Evolutionary conservation across 2,329 filamentous ascomycete species (phyloP).

Genomic region (Intubia oerlemansii): DNA sequence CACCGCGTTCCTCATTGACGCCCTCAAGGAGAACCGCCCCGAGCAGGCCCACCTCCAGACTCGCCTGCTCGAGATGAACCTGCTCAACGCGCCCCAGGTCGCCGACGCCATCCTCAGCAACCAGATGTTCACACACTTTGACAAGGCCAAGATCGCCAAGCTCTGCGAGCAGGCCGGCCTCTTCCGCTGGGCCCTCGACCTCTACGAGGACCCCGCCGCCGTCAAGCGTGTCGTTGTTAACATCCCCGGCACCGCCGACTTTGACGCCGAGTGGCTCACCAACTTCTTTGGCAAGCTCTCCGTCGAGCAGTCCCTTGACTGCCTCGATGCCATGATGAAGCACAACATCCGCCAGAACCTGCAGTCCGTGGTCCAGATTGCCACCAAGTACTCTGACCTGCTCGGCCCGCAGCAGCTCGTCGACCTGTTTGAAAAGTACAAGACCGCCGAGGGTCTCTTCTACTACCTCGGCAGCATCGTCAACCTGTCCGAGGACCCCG

Average conservation of each 20-base stretch:
- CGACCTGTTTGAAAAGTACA: slow-evolving; percentile 91
- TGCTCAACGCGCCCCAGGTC: slow-evolving; percentile 89
- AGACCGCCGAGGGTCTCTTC: slow-evolving; percentile 89
- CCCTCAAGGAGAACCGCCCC: slow-evolving; percentile 80
- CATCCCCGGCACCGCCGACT: slow-evolving; percentile 61
- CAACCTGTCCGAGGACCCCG: slow-evolving; percentile 83
- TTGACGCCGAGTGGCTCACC: slow-evolving; percentile 78
- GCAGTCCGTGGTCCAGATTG: slow-evolving; percentile 82
- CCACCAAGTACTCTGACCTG: slow-evolving; percentile 94
- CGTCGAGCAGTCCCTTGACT: slow-evolving; percentile 85
- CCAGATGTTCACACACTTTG: slow-evolving; percentile 96
- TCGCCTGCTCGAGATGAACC: slow-evolving; percentile 89
- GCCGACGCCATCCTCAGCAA: slow-evolving; percentile 95
- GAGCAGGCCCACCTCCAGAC: slow-evolving; percentile 91
- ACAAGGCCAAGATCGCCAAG: slow-evolving; percentile 69
- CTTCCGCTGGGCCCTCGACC: slow-evolving; percentile 70
- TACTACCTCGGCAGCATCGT: slow-evolving; percentile 97
- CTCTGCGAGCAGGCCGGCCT: slow-evolving; percentile 89
- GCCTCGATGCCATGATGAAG: slow-evolving; percentile 90
- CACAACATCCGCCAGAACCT: slow-evolving; percentile 93
- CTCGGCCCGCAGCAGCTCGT: slow-evolving; percentile 75
- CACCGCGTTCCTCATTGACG: slow-evolving; percentile 93
- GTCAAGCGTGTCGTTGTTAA: slow-evolving; percentile 83
- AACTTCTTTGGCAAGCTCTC: slow-evolving; percentile 88
- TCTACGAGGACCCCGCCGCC: slow-evolving; percentile 74